Conservation (phyloP, 106 monocot species). For the Apostasia shenzhenica region DNA sequence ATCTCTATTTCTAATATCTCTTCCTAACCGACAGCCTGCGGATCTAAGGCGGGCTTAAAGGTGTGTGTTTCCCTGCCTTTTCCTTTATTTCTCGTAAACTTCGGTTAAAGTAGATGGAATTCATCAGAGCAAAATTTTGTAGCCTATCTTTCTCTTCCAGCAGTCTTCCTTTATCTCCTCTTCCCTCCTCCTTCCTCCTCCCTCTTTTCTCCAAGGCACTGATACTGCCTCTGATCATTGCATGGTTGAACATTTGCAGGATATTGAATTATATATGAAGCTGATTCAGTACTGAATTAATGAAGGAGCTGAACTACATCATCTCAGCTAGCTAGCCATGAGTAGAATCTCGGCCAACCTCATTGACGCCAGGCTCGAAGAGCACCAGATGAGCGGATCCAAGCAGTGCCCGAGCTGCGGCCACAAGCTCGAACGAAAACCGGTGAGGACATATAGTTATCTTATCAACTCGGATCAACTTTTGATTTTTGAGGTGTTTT, state of each 20-base stretch:
- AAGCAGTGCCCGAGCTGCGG: constrained; percentile 79
- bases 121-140: background rate
- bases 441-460: constrained; percentile 21
- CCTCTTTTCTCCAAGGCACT: background rate
- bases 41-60: constrained; percentile 7
- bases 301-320: background rate
- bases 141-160: background rate
- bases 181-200: background rate
- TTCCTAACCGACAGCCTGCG: background rate
- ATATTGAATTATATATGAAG: background rate
- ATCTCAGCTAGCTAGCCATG: constrained; percentile 2
- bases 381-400: constrained; percentile 49
- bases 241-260: background rate
- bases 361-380: constrained; percentile 79
- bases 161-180: background rate
- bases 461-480: background rate
- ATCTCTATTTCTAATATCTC: background rate
- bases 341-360: constrained; percentile 33
- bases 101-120: constrained; percentile 24
- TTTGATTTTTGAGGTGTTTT: background rate
- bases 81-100: constrained; percentile 20
- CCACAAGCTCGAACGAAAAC: constrained; percentile 50
- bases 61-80: constrained; percentile 4
- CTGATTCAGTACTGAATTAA: too few relatives aligned
- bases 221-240: background rate